Conservation (phyloP, 1,284 basidiomycete genomes). For the Moesziomyces parantarcticus region DNA sequence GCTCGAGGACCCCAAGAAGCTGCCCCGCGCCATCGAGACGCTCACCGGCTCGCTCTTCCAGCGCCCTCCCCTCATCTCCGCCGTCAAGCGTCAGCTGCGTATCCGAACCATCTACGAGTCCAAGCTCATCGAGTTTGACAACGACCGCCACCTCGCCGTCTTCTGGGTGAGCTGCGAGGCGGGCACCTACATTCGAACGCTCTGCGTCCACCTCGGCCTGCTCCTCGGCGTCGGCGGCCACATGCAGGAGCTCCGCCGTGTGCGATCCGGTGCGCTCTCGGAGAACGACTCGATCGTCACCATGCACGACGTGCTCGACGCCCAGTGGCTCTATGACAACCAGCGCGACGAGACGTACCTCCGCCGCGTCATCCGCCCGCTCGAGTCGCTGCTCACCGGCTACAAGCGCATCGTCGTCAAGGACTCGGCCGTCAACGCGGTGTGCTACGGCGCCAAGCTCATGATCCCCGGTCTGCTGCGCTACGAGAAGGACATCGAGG, state of each 20-base stretch:
- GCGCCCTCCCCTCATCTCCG: slow-evolving; percentile 97
- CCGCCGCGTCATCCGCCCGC: slow-evolving; percentile 90
- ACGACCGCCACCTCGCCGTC: slow-evolving; percentile 94
- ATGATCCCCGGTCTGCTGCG: slow-evolving; percentile 99
- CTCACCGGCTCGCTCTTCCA: slow-evolving; percentile 98
- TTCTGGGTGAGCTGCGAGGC: slow-evolving; percentile 99
- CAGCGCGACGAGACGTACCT: slow-evolving; percentile 98
- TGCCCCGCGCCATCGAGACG: slow-evolving; percentile 93
- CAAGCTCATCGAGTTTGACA: slow-evolving; percentile 96
- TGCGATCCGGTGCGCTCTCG: slow-evolving; percentile 92
- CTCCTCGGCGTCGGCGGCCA: slow-evolving; percentile 96
- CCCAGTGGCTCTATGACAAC: slow-evolving; percentile 98
- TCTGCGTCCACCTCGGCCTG: slow-evolving; percentile 96
- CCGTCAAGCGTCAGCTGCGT: slow-evolving; percentile 97
- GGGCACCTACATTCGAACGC: slow-evolving; percentile 96
- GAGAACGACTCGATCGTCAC: slow-evolving; percentile 99
- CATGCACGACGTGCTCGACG: slow-evolving; percentile 99
- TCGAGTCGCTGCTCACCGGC: slow-evolving; percentile 92
- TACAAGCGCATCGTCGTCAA: slow-evolving; percentile 99
- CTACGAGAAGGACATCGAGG: slow-evolving; percentile 94
- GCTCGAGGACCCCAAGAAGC: slow-evolving; percentile 82
- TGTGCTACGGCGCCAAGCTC: slow-evolving; percentile 99
- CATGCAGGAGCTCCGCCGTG: slow-evolving; percentile 98
- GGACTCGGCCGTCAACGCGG: slow-evolving; percentile 98
- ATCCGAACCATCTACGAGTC: slow-evolving; percentile 98